Evolutionary conservation across 1,139 yeast species (phyloP), one percentile per base, ranked within the genome.

Genomic region (Diutina rugosa): DNA sequence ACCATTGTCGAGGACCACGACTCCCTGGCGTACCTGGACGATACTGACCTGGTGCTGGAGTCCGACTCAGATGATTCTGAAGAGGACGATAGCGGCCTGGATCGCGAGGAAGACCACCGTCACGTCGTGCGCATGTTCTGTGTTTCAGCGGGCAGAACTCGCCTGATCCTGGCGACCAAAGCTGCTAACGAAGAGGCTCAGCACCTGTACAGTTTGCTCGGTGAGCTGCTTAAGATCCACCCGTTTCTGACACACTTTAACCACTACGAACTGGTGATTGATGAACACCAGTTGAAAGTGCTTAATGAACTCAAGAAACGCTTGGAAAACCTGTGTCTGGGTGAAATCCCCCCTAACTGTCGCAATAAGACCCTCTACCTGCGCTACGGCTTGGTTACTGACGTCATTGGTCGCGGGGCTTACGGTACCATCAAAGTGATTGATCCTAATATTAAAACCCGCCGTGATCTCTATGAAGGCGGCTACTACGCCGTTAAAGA

Each of bases 361-460:
- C 58, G 58, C 18, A 70, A 69, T 51, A 72, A 70, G 54, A 67
- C 74, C 1, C 64, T 70, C 6, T 65, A 59, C 45, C 85, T 86
- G 58, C 81, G 88, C 63, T 90, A 90, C 66, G 97, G 97, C 35
- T 76, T 80, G 55, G 85, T 91, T 61, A 90, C 82, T 64, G 91
- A 86, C 60, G 82, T 89, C 29, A 80, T 90, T 56, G 97, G 97
- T 16, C 80, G 82, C 57, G 96, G 96, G 29, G 82, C 96, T 0
- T 90, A 86, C 69, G 97, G 97, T 29, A 81, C 87, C 46, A 96
- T 90, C 26, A 78, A 93, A 60, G 78, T 90, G 21, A 66, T 61
- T 73, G 93, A 56, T 84, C 84, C 73, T 74, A 81, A 69, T 69
- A 74, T 65, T 14, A 71, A 65, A 48, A 59, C 59, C 28, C 26